Percentiles rank a stretch among this genome's conserved stretches.
Evolutionary conservation across 139 green algal species (phyloP).

Genomic region (Spirogloea muscicola): DNA sequence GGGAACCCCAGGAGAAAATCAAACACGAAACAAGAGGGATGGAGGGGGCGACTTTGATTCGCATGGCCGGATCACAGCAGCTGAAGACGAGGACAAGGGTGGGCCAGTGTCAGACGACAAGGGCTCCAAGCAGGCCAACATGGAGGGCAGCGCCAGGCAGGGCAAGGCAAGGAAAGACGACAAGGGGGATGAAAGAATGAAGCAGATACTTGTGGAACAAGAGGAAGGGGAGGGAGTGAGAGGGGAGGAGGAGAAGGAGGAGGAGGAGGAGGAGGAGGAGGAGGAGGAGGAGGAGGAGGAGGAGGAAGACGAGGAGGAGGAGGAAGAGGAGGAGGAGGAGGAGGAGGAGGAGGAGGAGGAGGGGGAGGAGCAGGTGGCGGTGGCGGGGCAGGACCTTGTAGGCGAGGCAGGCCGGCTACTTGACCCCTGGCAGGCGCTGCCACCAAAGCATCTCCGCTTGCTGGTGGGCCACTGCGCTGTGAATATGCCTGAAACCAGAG

Average conservation of each 20-base stretch:
- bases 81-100: too few species aligned
- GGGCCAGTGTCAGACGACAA: too few species aligned
- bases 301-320: not conserved
- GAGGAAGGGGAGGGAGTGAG: not conserved
- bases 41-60: too few species aligned
- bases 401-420: not conserved
- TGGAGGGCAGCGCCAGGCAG: too few species aligned
- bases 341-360: constrained; percentile 11
- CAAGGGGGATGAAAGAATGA: not conserved
- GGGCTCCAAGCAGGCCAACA: too few species aligned
- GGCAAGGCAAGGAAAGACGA: not conserved
- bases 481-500: not conserved
- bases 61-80: too few species aligned
- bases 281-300: not conserved
- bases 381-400: not conserved
- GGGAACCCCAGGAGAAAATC: not conserved
- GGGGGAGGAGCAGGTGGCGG: not conserved
- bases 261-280: not conserved
- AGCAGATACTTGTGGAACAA: not conserved
- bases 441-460: not conserved
- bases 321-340: not conserved
- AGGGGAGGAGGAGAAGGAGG: not conserved
- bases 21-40: too few species aligned
- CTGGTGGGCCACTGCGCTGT: too few species aligned
- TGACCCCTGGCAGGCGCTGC: not conserved